Percentiles rank a stretch among this genome's conserved stretches.
Conservation (phyloP, 768 basidiomycete genomes). For the Calvatia gigantea region DNA sequence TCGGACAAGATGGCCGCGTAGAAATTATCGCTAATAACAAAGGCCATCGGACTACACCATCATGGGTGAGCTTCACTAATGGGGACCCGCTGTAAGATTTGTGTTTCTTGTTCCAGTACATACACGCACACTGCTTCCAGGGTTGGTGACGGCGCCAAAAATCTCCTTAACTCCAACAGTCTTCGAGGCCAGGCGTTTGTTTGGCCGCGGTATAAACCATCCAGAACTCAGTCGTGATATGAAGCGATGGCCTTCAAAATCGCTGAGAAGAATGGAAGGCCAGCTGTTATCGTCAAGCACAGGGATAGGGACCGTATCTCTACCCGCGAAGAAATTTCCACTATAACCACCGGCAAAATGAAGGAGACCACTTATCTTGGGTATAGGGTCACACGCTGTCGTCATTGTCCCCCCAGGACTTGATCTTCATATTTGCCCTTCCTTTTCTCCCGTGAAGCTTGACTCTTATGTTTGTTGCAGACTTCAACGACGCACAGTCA, state of each 20-base stretch:
- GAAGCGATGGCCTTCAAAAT: slow-evolving; percentile 91
- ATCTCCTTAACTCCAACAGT: slow-evolving; percentile 89
- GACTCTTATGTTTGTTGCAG: slow-evolving; percentile 28
- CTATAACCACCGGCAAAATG: slow-evolving; percentile 97
- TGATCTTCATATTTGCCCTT: slow-evolving; percentile 4
- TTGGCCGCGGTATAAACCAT: slow-evolving; percentile 83
- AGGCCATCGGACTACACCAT: slow-evolving; percentile 86
- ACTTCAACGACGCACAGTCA: slow-evolving; percentile 99
- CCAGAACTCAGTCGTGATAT: slow-evolving; percentile 76
- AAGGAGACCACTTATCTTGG: slow-evolving; percentile 99
- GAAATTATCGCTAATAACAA: slow-evolving; percentile 91
- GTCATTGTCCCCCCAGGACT: slow-evolving; percentile 94
- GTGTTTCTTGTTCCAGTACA: background rate
- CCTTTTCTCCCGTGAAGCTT: slow-evolving; percentile 8
- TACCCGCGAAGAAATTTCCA: slow-evolving; percentile 90
- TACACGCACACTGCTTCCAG: slow-evolving; percentile 22
- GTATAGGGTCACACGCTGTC: slow-evolving; percentile 94
- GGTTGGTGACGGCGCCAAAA: slow-evolving; percentile 96
- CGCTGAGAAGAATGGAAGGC: slow-evolving; percentile 76
- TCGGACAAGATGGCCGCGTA: slow-evolving; percentile 80
- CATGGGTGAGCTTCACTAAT: slow-evolving; percentile 79
- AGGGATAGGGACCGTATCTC: slow-evolving; percentile 79
- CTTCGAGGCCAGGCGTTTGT: slow-evolving; percentile 95
- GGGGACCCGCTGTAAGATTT: slow-evolving; percentile 64
- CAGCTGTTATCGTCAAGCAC: slow-evolving; percentile 73